These are phyloP conservation scores for Candida suzukii DNA, from an alignment of 805 yeast species.

Conservation along the genomic window DNA sequence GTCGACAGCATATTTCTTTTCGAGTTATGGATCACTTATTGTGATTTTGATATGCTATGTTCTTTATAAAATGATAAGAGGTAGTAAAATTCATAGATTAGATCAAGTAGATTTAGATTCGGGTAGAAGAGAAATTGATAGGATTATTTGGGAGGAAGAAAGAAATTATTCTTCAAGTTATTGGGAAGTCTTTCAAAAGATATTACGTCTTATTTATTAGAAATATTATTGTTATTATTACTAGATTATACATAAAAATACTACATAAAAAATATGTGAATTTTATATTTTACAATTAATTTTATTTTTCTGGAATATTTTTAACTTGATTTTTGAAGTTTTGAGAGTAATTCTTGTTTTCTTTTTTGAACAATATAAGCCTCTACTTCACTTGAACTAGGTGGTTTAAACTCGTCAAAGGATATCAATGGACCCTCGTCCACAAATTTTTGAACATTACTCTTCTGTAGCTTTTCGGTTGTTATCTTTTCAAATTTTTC, in stretches of 20 bases:
- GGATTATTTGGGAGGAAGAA: slow-evolving; percentile 77
- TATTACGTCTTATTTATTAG: slow-evolving; percentile 4
- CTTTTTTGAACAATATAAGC: slow-evolving; percentile 37
- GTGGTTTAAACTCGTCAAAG: slow-evolving; percentile 22
- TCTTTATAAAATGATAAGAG: slow-evolving; percentile 46
- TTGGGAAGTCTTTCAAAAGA: slow-evolving; percentile 21
- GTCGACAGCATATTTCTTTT: slow-evolving; percentile 42
- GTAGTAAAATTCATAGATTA: slow-evolving; percentile 59
- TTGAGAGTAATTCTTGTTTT: slow-evolving; percentile 36
- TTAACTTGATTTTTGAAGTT: neutral
- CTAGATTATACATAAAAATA: neutral
- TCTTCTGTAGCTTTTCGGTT: slow-evolving; percentile 14
- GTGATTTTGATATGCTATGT: slow-evolving; percentile 36
- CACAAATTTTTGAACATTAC: neutral
- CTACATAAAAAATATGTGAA: slow-evolving; percentile 21
- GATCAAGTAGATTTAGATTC: slow-evolving; percentile 77
- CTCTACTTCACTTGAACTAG: slow-evolving; percentile 35
- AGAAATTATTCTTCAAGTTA: slow-evolving; percentile 25
- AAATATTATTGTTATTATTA: neutral
- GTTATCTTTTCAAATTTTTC: slow-evolving; percentile 24
- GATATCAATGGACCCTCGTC: slow-evolving; percentile 2
- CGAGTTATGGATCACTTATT: slow-evolving; percentile 48
- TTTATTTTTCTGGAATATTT: neutral
- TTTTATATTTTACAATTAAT: slow-evolving; percentile 23
- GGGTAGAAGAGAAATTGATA: slow-evolving; percentile 78